Conservation (phyloP, 139 green algal genomes). For the Desmodesmus armatus region DNA sequence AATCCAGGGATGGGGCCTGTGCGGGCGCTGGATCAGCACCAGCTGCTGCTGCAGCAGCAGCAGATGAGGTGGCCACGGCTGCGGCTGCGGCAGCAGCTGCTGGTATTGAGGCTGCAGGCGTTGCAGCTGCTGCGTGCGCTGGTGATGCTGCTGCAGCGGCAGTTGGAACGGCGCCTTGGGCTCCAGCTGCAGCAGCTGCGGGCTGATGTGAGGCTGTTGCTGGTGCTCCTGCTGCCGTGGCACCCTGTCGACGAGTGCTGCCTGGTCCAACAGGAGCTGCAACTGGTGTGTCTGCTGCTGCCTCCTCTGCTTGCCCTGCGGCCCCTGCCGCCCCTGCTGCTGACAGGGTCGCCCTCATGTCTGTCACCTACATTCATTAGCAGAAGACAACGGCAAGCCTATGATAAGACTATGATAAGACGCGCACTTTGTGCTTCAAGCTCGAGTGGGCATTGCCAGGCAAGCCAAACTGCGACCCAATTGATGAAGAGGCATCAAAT, state of each 20-base stretch:
- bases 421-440: slow-evolving; percentile 64
- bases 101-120: neutral
- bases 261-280: neutral
- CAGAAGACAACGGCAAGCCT: slow-evolving; percentile 61
- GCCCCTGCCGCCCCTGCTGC: slow-evolving; percentile 51
- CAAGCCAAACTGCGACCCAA: slow-evolving; percentile 73
- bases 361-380: slow-evolving; percentile 67
- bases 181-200: neutral
- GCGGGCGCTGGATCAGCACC: too few species aligned
- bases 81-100: neutral
- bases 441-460: slow-evolving; percentile 73
- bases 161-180: neutral
- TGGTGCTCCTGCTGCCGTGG: neutral
- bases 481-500: too few species aligned
- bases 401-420: slow-evolving; percentile 51
- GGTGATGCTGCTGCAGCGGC: neutral
- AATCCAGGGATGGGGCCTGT: too few species aligned
- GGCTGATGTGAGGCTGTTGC: neutral
- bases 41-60: neutral
- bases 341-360: slow-evolving; percentile 68
- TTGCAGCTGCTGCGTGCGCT: neutral
- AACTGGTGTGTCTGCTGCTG: slow-evolving; percentile 23
- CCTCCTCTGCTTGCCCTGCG: slow-evolving; percentile 66
- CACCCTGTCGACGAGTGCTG: neutral
- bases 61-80: too few species aligned